Percentiles rank a stretch among this genome's conserved stretches.
Evolutionary conservation across 495 filamentous ascomycete species (phyloP).

Genomic region (Penicillium maclennaniae): DNA sequence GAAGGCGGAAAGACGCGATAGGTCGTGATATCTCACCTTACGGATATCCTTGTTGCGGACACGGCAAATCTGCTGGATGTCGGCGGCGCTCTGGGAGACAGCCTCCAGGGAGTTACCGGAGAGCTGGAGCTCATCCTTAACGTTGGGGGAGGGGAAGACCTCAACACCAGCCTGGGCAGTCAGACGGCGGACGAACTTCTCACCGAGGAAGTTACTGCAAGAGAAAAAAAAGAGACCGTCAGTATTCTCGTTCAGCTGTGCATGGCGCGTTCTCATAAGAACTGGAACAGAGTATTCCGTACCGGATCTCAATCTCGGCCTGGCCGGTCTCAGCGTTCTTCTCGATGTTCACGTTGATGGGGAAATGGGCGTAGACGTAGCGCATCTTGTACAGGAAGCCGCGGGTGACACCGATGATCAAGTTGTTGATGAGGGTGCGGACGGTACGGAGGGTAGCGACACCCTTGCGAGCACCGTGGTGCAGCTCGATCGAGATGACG

Average conservation of each 20-base stretch:
- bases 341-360: constrained; percentile 99
- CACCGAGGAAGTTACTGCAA: constrained; percentile 94
- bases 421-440: constrained; percentile 94
- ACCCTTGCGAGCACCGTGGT: constrained; percentile 96
- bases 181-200: constrained; percentile 96
- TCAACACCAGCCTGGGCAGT: constrained; percentile 86
- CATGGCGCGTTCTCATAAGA: not conserved
- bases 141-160: constrained; percentile 78
- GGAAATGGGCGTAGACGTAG: constrained; percentile 99
- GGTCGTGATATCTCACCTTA: constrained; percentile 61
- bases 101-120: constrained; percentile 91
- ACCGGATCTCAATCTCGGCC: constrained; percentile 95
- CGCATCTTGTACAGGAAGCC: constrained; percentile 99
- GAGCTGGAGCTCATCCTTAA: constrained; percentile 95
- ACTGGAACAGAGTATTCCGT: constrained; percentile 32
- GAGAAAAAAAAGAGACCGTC: constrained; percentile 3
- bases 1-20: not conserved
- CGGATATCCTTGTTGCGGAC: constrained; percentile 99
- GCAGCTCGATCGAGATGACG: constrained; percentile 90
- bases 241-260: not conserved
- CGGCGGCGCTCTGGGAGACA: constrained; percentile 95
- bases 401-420: constrained; percentile 96
- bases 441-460: constrained; percentile 97
- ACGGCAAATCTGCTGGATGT: constrained; percentile 99
- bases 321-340: constrained; percentile 88